Evolutionary conservation across 441 rosid species (phyloP).

Genomic region (Oxalis stricta): DNA sequence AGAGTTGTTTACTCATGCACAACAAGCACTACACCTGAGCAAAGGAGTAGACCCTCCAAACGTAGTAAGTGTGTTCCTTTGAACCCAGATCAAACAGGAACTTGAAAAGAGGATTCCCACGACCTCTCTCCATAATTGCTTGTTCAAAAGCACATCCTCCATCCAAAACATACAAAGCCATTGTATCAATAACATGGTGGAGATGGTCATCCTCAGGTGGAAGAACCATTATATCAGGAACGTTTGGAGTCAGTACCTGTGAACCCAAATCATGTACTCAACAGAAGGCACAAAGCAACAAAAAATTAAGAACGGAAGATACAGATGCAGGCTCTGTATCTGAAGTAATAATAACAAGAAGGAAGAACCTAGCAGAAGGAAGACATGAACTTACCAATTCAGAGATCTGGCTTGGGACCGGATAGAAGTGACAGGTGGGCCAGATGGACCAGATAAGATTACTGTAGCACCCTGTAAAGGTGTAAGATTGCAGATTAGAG

Average conservation of each 20-base stretch:
- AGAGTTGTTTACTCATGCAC: no score
- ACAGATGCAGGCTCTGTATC: no score
- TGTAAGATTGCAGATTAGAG: no score
- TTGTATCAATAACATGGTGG: constrained; percentile 81
- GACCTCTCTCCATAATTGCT: constrained; percentile 99
- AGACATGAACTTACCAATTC: constrained; percentile 60
- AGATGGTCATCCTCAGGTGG: constrained; percentile 87
- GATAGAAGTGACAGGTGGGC: constrained; percentile 77
- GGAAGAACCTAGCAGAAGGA: neutral
- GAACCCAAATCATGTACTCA: constrained; percentile 10
- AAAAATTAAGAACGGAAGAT: neutral
- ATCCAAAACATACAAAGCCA: constrained; percentile 94
- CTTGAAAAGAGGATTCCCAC: constrained; percentile 84
- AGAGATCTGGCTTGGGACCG: constrained; percentile 76
- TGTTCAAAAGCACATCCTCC: constrained; percentile 99
- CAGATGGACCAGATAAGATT: constrained; percentile 92
- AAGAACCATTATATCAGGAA: constrained; percentile 86
- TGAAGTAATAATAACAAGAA: neutral
- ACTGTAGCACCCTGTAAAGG: constrained; percentile 86
- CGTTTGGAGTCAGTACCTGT: constrained; percentile 96
- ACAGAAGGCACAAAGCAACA: neutral
- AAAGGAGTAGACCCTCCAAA: constrained; percentile 62
- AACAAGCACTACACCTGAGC: constrained; percentile 45
- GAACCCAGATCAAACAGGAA: constrained; percentile 94
- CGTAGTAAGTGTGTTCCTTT: constrained; percentile 88